Evolutionary conservation across 1,284 basidiomycete genomes (phyloP).

Genomic region (Trichosporon faecale): DNA sequence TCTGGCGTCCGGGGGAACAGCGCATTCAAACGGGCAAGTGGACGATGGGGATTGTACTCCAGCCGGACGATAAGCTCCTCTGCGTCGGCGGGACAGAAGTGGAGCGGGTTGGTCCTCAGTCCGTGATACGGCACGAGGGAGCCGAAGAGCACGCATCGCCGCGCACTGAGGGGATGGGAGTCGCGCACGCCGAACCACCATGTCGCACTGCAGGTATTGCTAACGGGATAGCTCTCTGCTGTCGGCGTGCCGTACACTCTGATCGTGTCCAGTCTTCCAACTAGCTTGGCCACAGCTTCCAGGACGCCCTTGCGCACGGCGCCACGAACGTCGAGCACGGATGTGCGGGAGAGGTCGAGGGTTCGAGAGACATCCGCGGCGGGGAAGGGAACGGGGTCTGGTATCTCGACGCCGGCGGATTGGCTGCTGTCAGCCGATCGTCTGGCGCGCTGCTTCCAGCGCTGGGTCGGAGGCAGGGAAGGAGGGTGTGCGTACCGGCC

Average conservation of each 20-base stretch:
- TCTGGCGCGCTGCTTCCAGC: neutral
- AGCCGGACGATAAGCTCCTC: constrained; percentile 2
- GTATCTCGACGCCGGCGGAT: neutral
- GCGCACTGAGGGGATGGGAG: neutral
- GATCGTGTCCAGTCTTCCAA: neutral
- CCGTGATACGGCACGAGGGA: neutral
- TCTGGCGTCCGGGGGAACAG: neutral
- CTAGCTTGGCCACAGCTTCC: neutral
- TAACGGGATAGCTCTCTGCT: neutral
- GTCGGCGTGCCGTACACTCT: neutral
- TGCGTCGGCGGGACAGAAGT: neutral
- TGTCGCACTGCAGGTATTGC: neutral
- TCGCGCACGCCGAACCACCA: neutral
- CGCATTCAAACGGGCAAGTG: neutral
- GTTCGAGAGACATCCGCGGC: neutral
- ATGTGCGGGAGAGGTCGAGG: neutral
- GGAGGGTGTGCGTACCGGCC: neutral
- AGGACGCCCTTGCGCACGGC: neutral
- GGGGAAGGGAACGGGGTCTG: neutral
- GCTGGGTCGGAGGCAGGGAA: too few species aligned
- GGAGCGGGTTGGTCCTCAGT: neutral
- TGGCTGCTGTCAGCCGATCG: neutral
- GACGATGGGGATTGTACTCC: neutral
- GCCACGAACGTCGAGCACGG: neutral
- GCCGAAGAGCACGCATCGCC: neutral